phyloP scores from a whole-genome alignment of 495 filamentous ascomycete genomes.

The Evernia prunastri region DNA sequence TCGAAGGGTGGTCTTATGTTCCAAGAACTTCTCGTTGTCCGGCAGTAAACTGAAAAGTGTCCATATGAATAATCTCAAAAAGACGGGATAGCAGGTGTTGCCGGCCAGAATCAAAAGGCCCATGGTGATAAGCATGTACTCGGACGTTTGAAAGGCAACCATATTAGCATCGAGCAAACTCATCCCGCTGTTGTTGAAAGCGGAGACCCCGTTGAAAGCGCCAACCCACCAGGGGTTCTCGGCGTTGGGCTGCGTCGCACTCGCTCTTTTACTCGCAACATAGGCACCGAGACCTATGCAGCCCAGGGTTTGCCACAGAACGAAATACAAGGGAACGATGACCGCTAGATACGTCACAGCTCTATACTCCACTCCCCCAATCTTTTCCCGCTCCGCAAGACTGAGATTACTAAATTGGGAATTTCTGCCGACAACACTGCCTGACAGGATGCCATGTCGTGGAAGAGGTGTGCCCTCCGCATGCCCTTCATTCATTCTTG shows the following conservation, averaged over 20 bases:
- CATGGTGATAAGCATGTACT: slow-evolving; percentile 72
- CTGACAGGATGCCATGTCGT: slow-evolving; percentile 31
- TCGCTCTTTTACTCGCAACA: slow-evolving; percentile 53
- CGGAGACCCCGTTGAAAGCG: slow-evolving; percentile 63
- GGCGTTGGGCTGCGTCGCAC: slow-evolving; percentile 56
- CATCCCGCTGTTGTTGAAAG: slow-evolving; percentile 89
- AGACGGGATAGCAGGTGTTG: slow-evolving; percentile 74
- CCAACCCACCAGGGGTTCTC: slow-evolving; percentile 67
- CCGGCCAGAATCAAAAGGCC: slow-evolving; percentile 73
- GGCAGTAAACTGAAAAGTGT: slow-evolving; percentile 45
- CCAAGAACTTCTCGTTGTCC: slow-evolving; percentile 34
- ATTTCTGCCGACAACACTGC: slow-evolving; percentile 56
- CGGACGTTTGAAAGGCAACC: slow-evolving; percentile 56
- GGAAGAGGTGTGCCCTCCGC: not conserved
- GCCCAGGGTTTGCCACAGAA: slow-evolving; percentile 65
- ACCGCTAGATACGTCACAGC: slow-evolving; percentile 65
- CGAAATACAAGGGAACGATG: slow-evolving; percentile 68
- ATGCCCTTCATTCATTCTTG: slow-evolving; percentile 6
- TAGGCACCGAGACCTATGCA: slow-evolving; percentile 67
- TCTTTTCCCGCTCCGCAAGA: slow-evolving; percentile 58
- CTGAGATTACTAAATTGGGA: slow-evolving; percentile 66
- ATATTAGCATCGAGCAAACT: slow-evolving; percentile 76
- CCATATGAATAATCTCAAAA: slow-evolving; percentile 74
- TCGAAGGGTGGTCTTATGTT: slow-evolving; percentile 57
- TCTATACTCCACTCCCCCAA: slow-evolving; percentile 76